Conservation (phyloP, 1,284 basidiomycete genomes). For the Neotropicomus parvogracilis region DNA sequence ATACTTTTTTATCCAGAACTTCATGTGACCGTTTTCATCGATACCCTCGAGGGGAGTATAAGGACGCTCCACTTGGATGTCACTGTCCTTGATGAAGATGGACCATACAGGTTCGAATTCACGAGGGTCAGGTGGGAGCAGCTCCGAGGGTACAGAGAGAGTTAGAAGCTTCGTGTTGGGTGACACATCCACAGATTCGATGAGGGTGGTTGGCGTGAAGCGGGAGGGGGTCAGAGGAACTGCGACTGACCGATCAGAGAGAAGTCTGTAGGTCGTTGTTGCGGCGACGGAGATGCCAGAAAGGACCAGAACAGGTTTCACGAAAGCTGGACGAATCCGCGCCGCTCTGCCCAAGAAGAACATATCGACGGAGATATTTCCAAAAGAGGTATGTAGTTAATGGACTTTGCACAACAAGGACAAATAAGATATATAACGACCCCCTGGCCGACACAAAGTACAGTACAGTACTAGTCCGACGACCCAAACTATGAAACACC, state of each 20-base stretch:
- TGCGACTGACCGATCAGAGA: constrained; percentile 42
- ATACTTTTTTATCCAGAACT: constrained; percentile 78
- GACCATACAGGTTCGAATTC: constrained; percentile 60
- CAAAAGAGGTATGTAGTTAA: constrained; percentile 15
- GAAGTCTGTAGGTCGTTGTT: constrained; percentile 42
- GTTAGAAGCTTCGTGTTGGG: constrained; percentile 60
- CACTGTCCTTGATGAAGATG: constrained; percentile 79
- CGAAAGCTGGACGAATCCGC: neutral
- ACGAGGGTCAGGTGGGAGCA: constrained; percentile 27
- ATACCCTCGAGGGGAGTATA: constrained; percentile 78
- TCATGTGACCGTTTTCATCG: constrained; percentile 58
- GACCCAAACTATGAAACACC: constrained; percentile 26
- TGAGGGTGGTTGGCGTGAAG: constrained; percentile 64
- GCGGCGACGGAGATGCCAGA: constrained; percentile 37
- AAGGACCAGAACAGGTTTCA: constrained; percentile 11
- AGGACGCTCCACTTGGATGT: constrained; percentile 84
- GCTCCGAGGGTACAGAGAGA: constrained; percentile 50
- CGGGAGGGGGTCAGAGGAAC: constrained; percentile 51
- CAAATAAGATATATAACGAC: constrained; percentile 22
- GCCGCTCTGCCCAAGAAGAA: constrained; percentile 8
- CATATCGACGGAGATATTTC: constrained; percentile 18
- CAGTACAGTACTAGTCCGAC: constrained; percentile 3
- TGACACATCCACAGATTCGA: constrained; percentile 48
- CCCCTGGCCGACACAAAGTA: neutral
- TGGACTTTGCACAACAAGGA: constrained; percentile 21